A percentile compares a stretch with the other conserved stretches of the same genome.
phyloP scores from a whole-genome alignment of 2,329 filamentous ascomycete genomes.

The Diaporthe citrichinensis region DNA sequence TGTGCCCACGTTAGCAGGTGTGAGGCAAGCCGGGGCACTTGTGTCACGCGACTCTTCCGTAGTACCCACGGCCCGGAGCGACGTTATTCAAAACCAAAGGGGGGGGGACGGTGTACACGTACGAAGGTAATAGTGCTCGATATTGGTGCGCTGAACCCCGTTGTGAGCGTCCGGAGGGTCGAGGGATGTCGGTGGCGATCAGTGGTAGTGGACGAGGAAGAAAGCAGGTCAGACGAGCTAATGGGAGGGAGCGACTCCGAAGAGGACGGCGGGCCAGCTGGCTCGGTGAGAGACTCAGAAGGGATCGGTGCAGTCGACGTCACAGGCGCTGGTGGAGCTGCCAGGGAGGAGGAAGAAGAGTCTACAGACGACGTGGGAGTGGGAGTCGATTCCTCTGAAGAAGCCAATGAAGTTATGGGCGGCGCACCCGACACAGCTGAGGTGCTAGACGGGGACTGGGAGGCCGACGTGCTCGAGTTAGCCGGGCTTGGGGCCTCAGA shows the following conservation, averaged over 20 bases:
- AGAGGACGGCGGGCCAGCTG: not conserved
- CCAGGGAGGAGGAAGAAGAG: not conserved
- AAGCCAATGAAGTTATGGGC: not conserved
- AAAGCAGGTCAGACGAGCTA: not conserved
- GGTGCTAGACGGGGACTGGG: not conserved
- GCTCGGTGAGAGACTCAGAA: not conserved
- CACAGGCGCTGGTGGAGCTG: not conserved
- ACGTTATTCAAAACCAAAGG: not conserved
- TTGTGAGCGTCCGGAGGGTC: not conserved
- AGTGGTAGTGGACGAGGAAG: not conserved
- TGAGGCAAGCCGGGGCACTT: not conserved
- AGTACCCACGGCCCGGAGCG: not conserved
- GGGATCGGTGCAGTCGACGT: not conserved
- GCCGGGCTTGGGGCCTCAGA: not conserved
- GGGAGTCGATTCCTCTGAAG: not conserved
- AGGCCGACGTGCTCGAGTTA: not conserved
- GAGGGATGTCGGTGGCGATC: not conserved
- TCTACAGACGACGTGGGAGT: not conserved
- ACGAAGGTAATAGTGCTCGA: constrained; percentile 30
- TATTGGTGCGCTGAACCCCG: constrained; percentile 12
- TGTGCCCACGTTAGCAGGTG: not conserved
- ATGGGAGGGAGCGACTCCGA: not conserved
- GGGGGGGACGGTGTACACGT: not conserved
- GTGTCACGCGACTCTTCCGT: not conserved
- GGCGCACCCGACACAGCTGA: constrained; percentile 18